Percentiles rank a stretch among this genome's conserved stretches.
Conservation (phyloP, 148 eudicot species). For the Rhododendron ferrugineum region DNA sequence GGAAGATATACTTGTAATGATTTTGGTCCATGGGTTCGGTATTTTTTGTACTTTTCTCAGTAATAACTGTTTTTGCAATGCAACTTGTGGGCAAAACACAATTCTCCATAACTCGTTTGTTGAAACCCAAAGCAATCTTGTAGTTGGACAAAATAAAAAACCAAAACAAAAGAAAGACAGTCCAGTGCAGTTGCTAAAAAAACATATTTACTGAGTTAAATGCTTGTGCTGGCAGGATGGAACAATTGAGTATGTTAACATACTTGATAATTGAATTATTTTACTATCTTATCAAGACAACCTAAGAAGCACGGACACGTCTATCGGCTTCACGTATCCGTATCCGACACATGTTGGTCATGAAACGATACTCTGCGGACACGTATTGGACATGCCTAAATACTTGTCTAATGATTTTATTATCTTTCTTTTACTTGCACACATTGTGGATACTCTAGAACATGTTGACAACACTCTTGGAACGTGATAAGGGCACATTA, state of each 20-base stretch:
- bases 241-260: neutral
- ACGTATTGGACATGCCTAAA: no score
- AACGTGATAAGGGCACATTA: no score
- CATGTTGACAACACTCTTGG: no score
- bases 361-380: no score
- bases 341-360: no score
- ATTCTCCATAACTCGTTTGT: neutral
- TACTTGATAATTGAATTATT: neutral
- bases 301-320: neutral
- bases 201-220: neutral
- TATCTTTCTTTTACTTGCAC: no score
- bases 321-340: no score
- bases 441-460: no score
- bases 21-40: neutral
- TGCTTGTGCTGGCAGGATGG: neutral
- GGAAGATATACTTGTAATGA: neutral
- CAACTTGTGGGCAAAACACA: neutral
- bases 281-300: neutral
- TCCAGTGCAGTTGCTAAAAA: neutral
- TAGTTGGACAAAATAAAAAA: neutral
- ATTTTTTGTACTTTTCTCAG: neutral
- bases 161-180: neutral
- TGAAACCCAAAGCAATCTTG: neutral
- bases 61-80: neutral
- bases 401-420: no score